Evolutionary conservation across 768 basidiomycete genomes (phyloP), one percentile per base, ranked within the genome.

Genomic region (Agrocybe pediades): DNA sequence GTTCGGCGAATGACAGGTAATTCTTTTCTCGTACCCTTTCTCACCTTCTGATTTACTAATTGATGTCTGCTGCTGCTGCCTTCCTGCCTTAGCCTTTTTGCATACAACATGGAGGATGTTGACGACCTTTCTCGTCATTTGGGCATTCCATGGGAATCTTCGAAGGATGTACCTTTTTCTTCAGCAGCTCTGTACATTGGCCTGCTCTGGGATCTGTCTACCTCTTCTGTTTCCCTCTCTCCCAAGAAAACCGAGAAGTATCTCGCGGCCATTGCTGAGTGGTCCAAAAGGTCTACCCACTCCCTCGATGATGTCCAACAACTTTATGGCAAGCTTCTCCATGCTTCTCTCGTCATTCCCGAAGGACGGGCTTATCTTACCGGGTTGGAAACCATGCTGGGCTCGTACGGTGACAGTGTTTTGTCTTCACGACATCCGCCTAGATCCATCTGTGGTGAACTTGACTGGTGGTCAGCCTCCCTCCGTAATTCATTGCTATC

Each of bases 321-420:
- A 17, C 62, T 80, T 0, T 69, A 76, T 46, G 72, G 79, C 0
- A 77, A 79, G 42, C 65, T 80, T 0, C 56, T 74, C 0, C 79
- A 80, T 26, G 45, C 68, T 0, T 62, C 57, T 15, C 42, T 60
- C 0, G 54, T 76, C 0, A 24, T 74, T 1, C 67, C 66, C 6
- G 71, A 66, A 6, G 63, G 70, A 1, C 20, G 61, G 20, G 72
- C 79, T 0, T 77, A 74, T 55, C 70, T 81, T 51, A 77, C 72
- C 30, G 42, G 41, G 6, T 54, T 81, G n/a, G 74, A 81, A 46
- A 8, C 63, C 56, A 70, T 78, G 62, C 26, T 80, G 0, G 52
- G 53, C 0, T 15, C 59, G 0, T 72, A 63, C 46, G 1, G 49
- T 39, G n/a, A 70, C 7, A 43, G 62, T 58, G 74, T 74, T 20